These are phyloP conservation scores for Sporothrix brunneoviolacea DNA, from an alignment of 2,329 filamentous ascomycete species.

Conservation along the genomic window DNA sequence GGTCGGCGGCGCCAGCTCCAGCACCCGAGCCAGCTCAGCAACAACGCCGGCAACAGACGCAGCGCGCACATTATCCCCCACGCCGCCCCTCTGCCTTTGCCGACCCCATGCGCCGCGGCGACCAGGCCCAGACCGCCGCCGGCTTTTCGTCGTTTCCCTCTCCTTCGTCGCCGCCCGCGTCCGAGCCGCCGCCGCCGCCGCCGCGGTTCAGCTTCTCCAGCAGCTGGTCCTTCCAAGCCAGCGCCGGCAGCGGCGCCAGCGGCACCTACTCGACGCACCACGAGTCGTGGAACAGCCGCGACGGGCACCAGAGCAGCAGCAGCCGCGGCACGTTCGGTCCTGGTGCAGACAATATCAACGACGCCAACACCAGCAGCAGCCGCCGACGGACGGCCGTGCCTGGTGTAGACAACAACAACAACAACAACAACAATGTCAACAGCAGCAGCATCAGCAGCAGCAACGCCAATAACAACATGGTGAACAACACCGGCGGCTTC, in stretches of 20 bases:
- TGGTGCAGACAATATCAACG: background rate
- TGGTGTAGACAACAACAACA: background rate
- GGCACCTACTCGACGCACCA: slow-evolving; percentile 8
- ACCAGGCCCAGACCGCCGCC: too few species aligned
- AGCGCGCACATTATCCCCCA: too few species aligned
- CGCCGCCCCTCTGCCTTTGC: too few species aligned
- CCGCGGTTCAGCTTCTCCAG: slow-evolving; percentile 31
- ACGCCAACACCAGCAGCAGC: background rate
- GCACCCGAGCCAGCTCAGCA: slow-evolving; percentile 15
- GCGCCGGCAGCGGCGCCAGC: slow-evolving; percentile 24
- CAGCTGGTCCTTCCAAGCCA: slow-evolving; percentile 44
- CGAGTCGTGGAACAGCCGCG: slow-evolving; percentile 14
- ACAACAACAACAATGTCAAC: background rate
- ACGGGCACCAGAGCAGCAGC: slow-evolving; percentile 12
- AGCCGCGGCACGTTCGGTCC: slow-evolving; percentile 1
- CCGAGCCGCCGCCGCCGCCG: slow-evolving; percentile 37
- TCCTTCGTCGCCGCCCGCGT: too few species aligned
- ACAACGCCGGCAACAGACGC: too few species aligned
- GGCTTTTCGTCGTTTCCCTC: background rate
- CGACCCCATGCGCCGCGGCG: too few species aligned
- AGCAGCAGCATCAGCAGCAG: background rate
- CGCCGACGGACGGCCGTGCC: too few species aligned
- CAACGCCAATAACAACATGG: background rate
- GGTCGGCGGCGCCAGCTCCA: slow-evolving; percentile 59
- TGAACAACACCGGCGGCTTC: background rate